Percentiles rank a stretch among this genome's conserved stretches.
Evolutionary conservation across 2,329 filamentous ascomycete species (phyloP).

Genomic region (Ophiosphaerella herpotricha): DNA sequence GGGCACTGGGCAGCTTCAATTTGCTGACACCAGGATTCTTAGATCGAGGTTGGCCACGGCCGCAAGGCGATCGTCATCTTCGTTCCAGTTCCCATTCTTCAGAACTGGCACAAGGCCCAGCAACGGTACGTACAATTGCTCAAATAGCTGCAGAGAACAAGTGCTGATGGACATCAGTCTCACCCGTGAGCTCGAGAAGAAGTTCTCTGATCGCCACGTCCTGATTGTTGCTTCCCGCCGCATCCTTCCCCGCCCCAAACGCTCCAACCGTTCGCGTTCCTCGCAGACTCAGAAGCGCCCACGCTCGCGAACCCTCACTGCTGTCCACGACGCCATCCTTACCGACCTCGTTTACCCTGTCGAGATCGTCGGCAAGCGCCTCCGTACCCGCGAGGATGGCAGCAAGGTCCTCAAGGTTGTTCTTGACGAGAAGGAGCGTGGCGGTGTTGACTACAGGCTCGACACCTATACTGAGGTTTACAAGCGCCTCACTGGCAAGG

Average conservation of each 20-base stretch:
- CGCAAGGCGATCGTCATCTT: constrained; percentile 99
- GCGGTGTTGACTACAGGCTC: constrained; percentile 98
- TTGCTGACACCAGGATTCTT: constrained; percentile 62
- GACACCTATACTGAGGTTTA: constrained; percentile 99
- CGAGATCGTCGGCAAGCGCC: constrained; percentile 99
- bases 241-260: constrained; percentile 98
- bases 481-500: constrained; percentile 94
- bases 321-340: constrained; percentile 98
- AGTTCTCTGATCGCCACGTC: constrained; percentile 99
- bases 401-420: constrained; percentile 98
- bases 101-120: constrained; percentile 99
- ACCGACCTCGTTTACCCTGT: constrained; percentile 98
- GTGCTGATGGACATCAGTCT: constrained; percentile 62
- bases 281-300: constrained; percentile 98
- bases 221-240: constrained; percentile 98
- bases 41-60: constrained; percentile 99
- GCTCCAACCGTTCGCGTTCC: constrained; percentile 94
- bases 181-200: constrained; percentile 99
- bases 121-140: constrained; percentile 78
- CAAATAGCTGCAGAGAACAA: no score
- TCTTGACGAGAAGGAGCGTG: constrained; percentile 99
- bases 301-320: constrained; percentile 94
- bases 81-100: constrained; percentile 98
- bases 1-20: constrained; percentile 59
- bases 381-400: constrained; percentile 98